These are phyloP conservation scores for Posidonia australis DNA, from an alignment of 106 monocot species.

Conservation along the genomic window DNA sequence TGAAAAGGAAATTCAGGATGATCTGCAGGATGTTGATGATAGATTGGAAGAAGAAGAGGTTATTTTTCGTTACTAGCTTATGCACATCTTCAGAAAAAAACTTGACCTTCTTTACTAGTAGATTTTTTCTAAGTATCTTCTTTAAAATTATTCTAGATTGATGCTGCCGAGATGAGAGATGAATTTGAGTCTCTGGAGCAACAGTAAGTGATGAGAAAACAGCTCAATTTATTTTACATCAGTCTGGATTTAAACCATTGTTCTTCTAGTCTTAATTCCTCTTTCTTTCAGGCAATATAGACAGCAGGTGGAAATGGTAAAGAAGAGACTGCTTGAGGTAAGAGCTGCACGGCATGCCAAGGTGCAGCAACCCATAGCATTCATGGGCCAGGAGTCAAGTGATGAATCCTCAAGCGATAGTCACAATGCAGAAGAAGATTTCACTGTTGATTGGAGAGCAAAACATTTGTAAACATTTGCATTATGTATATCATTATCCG, in stretches of 20 bases:
- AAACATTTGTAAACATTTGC: conserved; percentile 42
- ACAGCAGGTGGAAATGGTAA: conserved; percentile 77
- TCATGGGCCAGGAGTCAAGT: conserved; percentile 39
- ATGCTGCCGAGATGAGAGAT: conserved; percentile 72
- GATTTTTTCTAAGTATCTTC: neutral
- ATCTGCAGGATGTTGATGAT: conserved; percentile 83
- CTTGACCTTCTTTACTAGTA: too few species aligned
- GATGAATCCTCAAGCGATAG: conserved; percentile 47
- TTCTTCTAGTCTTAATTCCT: neutral
- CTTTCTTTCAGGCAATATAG: conserved; percentile 40
- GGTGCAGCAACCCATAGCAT: conserved; percentile 37
- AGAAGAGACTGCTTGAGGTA: conserved; percentile 51
- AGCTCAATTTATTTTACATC: neutral
- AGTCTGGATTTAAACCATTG: neutral
- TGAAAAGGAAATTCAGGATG: conserved; percentile 84
- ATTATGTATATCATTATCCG: neutral
- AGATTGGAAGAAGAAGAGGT: conserved; percentile 98
- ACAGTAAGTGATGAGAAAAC: conserved; percentile 33
- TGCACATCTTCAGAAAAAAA: neutral
- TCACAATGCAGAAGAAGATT: conserved; percentile 38
- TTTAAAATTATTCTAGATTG: conserved; percentile 41
- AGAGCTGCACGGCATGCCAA: conserved; percentile 44
- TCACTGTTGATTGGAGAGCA: conserved; percentile 85
- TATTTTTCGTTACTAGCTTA: neutral
- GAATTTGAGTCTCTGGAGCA: conserved; percentile 69